Base-by-base conservation (phyloP, 805 yeast genomes). In the Saccharomyces paradoxus region DNA sequence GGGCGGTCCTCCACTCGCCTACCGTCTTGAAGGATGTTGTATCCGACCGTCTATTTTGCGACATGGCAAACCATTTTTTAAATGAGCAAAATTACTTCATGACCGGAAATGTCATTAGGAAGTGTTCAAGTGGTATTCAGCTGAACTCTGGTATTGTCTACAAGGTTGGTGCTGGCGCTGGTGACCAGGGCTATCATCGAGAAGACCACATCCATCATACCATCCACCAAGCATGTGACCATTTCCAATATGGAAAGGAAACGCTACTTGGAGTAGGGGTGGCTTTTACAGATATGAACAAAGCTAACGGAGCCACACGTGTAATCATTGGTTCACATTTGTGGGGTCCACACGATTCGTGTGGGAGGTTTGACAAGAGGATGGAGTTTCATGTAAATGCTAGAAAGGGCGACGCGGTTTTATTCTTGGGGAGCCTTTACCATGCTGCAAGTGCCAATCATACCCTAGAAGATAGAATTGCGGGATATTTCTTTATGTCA, bases 321-420 rank as follows among this genome's bases (percentile, higher is more conserved):
- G 66, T 67, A 44, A 63, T 70, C 37, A 65, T 70, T 4, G 74
- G 74, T 8, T 69, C 73, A 21, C 73, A 70, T 54, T 57, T 61
- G 31, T 68, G 71, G 71, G 58, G 60, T 12, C 55, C 60, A 2
- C 52, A 51, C 17, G 71, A 13, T 52, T 65, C 59, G 51, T 58
- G 56, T 30, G 59, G 65, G 44, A 53, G 60, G 47, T 69, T 67
- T 24, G 53, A 60, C 27, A 59, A 62, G n/a, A 55, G 57, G 13
- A 61, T 58, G 46, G 63, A 60, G 47, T 50, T 63, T 12, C 61
- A 67, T 28, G 61, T 62, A 27, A 72, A 69, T 54, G 53, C 69
- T 53, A 67, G 67, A 8, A 60, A 63, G 46, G 73, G 73, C 28
- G 74, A 70, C 54, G 63, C 57, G 1, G 62, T 63, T 26, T 66